Evolutionary conservation across 2,329 filamentous ascomycete species (phyloP), one percentile per base, ranked within the genome.

Genomic region (Coniella vitis): DNA sequence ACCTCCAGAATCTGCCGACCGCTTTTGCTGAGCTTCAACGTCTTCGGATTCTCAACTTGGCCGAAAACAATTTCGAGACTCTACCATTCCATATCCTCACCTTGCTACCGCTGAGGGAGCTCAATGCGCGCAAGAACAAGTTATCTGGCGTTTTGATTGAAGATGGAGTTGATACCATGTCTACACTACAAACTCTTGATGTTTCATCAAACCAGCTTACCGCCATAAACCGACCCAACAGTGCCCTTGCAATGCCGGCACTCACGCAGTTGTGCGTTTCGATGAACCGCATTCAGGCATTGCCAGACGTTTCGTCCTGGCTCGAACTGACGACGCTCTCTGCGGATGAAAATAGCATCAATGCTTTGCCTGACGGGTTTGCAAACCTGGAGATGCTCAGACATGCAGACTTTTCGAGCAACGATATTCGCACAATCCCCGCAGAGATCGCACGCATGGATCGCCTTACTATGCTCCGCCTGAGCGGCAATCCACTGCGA

Each of bases 401-500:
- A 43, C 85, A 83, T 48, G 86, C 84, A 25, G 89, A 96, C 63
- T 84, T 97, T 56, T 87, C 86, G 0, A 83, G 84, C 56, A 98
- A 98, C 60, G 82, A 93, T 55, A 81, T 98, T 41, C 81, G 80
- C 2, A 72, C 79, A 12, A 65, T 98, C 7, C 87, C 93, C 25
- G 76, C 87, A 0, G 83, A 82, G 55, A 79, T 97, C 50, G 86
- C 84, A 4, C 71, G 79, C 21, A 95, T 97, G 89, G 81, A 88
- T 5, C 82, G 69, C 38, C 69, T 98, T 9, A 76, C 81, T 17
- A 83, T 83, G 61, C 76, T 97, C 37, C 81, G 84, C 4, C 72
- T 98, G 29, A 83, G 83, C 38, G 90, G 89, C n/a, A 98, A 98
- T 59, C 93, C 93, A 0, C 70, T 98, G 13, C 78, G 87, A 13